Base-by-base conservation (phyloP, 1,284 basidiomycete genomes). In the Athelia psychrophila region DNA sequence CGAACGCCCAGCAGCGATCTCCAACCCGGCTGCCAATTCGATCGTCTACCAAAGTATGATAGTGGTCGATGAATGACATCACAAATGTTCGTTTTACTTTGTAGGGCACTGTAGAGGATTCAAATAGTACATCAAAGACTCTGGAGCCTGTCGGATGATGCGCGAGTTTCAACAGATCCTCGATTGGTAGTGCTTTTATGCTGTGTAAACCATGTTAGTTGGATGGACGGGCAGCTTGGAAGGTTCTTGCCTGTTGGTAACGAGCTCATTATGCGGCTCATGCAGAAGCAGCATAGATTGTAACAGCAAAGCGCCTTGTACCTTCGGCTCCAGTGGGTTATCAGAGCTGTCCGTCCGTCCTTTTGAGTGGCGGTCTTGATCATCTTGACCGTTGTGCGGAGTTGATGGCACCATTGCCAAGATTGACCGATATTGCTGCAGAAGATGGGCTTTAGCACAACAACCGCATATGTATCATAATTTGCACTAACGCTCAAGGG, bases 21-120 rank as follows among this genome's bases (percentile, higher is more conserved):
- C 84, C 91, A 1, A 98, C 85, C 48, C 93, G 80, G 59, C 90
- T 93, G 46, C 95, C 95, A 57, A 96, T 84, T 22, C 89, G 83
- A 65, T 96, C 91, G 64, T 94, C 86, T 2, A 91, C 89, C 20
- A 98, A 81, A 25, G 71, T 63, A 61, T 88, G 84, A 66, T 87
- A 96, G 52, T 85, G 78, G 2, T 86, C 90, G 42, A 93, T 81
- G 58, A 95, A 84, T 1, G 79, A 75, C 63, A 87, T 71, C 49
- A 94, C 79, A 44, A 96, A 81, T 58, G 78, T 76, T 23, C 91
- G 82, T 56, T 90, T 86, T 36, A 77, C 75, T 63, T 88, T 89
- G 30, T 76, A 66, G 2, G 84, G 68, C 0, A 93, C 82, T 0
- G 84, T 80, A 0, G 84, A 68, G 1, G 88, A 88, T 4, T 86